Conservation (phyloP, 495 filamentous ascomycete species). For the Physcia stellaris region DNA sequence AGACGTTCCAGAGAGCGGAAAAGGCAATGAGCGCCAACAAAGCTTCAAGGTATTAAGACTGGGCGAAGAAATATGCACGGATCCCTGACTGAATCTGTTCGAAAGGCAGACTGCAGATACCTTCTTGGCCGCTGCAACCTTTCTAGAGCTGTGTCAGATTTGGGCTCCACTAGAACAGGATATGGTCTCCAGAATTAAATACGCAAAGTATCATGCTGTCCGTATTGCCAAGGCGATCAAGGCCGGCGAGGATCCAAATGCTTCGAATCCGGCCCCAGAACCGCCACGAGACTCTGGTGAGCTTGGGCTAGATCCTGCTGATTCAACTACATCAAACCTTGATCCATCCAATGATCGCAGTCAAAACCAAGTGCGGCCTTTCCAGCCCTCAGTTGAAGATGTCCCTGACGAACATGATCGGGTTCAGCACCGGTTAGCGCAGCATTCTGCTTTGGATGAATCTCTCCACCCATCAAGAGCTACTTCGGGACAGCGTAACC, state of each 20-base stretch:
- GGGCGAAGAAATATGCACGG: neutral
- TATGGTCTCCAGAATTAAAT: slow-evolving; percentile 77
- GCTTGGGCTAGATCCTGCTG: slow-evolving; percentile 40
- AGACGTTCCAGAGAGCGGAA: slow-evolving; percentile 75
- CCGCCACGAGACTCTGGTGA: slow-evolving; percentile 28
- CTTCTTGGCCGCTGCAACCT: slow-evolving; percentile 79
- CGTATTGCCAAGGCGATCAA: slow-evolving; percentile 84
- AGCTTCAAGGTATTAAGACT: slow-evolving; percentile 55
- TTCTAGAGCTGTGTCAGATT: slow-evolving; percentile 75
- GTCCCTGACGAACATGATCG: slow-evolving; percentile 33
- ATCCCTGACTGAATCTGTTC: slow-evolving; percentile 1
- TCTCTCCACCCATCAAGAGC: slow-evolving; percentile 38
- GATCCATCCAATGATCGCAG: too few relatives aligned
- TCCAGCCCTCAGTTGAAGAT: slow-evolving; percentile 46
- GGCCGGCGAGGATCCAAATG: slow-evolving; percentile 85
- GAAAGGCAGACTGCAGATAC: slow-evolving; percentile 82
- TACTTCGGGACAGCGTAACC: slow-evolving; percentile 21
- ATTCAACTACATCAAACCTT: slow-evolving; percentile 20
- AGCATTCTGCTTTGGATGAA: slow-evolving; percentile 30
- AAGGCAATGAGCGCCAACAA: slow-evolving; percentile 68
- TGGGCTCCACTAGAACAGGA: slow-evolving; percentile 69
- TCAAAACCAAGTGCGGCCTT: slow-evolving; percentile 21
- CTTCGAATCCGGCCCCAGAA: slow-evolving; percentile 60
- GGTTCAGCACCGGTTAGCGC: slow-evolving; percentile 22
- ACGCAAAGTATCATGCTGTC: slow-evolving; percentile 87